Percentiles rank a stretch among this genome's conserved stretches.
Evolutionary conservation across 164 flowering plant species (phyloP).

Genomic region (Liriodendron chinense): DNA sequence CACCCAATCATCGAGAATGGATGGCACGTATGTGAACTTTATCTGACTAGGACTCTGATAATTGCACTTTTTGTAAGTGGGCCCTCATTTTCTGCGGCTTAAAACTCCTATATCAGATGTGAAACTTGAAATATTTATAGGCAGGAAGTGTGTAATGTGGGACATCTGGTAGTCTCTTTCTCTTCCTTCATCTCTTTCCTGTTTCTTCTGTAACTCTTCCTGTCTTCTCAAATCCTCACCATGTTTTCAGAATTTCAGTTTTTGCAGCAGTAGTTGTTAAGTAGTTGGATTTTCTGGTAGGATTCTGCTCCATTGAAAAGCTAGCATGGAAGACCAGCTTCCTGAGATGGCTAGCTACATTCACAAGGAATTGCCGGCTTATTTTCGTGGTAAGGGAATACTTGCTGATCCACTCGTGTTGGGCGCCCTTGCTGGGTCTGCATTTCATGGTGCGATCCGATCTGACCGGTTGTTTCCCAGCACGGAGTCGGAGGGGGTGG

Average conservation of each 20-base stretch:
- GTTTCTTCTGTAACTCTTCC: no score
- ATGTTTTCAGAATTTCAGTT: not conserved
- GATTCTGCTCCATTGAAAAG: no score
- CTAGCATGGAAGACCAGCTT: constrained; percentile 38
- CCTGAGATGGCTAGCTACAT: constrained; percentile 34
- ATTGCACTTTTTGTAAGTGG: not conserved
- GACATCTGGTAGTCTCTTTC: not conserved
- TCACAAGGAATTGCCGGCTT: constrained; percentile 24
- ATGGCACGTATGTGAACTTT: constrained; percentile 1
- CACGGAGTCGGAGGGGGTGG: constrained; percentile 13
- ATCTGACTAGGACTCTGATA: not conserved
- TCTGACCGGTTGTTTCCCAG: constrained; percentile 7
- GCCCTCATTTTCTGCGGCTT: not conserved
- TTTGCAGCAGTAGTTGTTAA: not conserved
- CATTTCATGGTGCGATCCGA: constrained; percentile 22
- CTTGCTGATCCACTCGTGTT: constrained; percentile 19
- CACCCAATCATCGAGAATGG: not conserved
- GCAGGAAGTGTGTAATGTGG: not conserved
- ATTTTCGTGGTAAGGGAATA: constrained; percentile 22
- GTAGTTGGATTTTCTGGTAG: not conserved
- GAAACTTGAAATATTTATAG: not conserved
- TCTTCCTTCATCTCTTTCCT: no score
- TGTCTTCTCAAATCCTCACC: not conserved
- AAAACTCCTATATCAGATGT: not conserved
- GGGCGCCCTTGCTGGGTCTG: constrained; percentile 12